Evolutionary conservation across 192 early-diverging fungal species (phyloP), one percentile per base, ranked within the genome.

Genomic region (Entomortierella lignicola): DNA sequence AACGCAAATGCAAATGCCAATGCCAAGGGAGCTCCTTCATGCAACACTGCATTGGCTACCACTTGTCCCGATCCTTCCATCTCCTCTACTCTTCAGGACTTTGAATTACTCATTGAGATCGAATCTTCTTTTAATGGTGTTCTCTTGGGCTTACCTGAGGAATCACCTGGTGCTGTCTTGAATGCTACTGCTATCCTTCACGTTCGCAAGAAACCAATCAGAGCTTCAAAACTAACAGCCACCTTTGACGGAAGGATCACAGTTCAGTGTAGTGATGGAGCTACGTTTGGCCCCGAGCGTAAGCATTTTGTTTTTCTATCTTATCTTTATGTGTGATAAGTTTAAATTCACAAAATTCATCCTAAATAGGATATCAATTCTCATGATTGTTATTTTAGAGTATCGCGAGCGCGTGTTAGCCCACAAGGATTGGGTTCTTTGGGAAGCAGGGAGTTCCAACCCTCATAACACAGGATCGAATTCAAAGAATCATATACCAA

Each of bases 341-440:
- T n/a, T n/a, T n/a, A n/a, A n/a, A n/a, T n/a, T n/a, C n/a, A n/a
- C n/a, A n/a, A n/a, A n/a, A n/a, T n/a, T n/a, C n/a, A n/a, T n/a
- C n/a, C n/a, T n/a, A n/a, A n/a, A n/a, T n/a, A n/a, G n/a, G n/a
- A n/a, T n/a, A n/a, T n/a, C n/a, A n/a, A n/a, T n/a, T n/a, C n/a
- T n/a, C n/a, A n/a, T n/a, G n/a, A n/a, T n/a, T n/a, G n/a, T n/a
- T n/a, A n/a, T n/a, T n/a, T n/a, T n/a, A 79, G 75, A 79, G 58
- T 79, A 79, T 57, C 66, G 75, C 12, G 75, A 79, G 44, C 75
- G 75, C 34, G 75, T 79, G 0, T 34, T 79, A 2, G 75, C 75
- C 25, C 75, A 79, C 62, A 79, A 79, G 32, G 75, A 79, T 52
- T 79, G 75, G 75, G 63, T 79, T 15, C 75, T 79, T 39, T 79